These are phyloP conservation scores for Filobasidium uniguttulatum DNA, from an alignment of 1,284 basidiomycete genomes.

Conservation along the genomic window DNA sequence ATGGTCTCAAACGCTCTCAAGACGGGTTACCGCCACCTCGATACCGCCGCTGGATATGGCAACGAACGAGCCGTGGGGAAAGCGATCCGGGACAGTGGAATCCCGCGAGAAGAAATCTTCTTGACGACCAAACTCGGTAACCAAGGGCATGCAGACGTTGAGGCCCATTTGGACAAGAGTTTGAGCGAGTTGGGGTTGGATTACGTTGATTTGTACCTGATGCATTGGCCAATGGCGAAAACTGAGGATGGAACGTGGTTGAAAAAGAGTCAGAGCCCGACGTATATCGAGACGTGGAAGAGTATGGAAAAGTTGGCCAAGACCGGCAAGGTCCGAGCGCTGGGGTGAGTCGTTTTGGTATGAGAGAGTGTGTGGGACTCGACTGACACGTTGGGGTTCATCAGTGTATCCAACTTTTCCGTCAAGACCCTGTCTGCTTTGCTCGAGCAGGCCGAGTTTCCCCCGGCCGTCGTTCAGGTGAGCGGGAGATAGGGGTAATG, in stretches of 20 bases:
- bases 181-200: conserved; percentile 7
- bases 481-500: not conserved
- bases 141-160: conserved; percentile 5
- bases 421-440: conserved; percentile 47
- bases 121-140: conserved; percentile 37
- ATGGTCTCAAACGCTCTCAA: conserved; percentile 19
- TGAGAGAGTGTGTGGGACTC: too few relatives aligned
- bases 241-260: conserved; percentile 2
- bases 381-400: not conserved
- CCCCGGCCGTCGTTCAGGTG: conserved; percentile 65
- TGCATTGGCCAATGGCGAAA: conserved; percentile 14
- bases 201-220: conserved; percentile 16
- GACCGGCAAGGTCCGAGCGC: conserved; percentile 10
- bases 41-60: conserved; percentile 18
- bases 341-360: conserved; percentile 7
- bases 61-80: conserved; percentile 42
- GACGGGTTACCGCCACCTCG: conserved; percentile 23
- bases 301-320: conserved; percentile 11
- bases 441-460: conserved; percentile 46
- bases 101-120: conserved; percentile 41
- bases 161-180: conserved; percentile 5
- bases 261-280: conserved; percentile 7
- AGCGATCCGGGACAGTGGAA: conserved; percentile 39
- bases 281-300: conserved; percentile 13
- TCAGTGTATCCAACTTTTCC: conserved; percentile 53